Evolutionary conservation across 371 early-diverging fungal species (phyloP), one percentile per base, ranked within the genome.

Genomic region (Mycotypha africana): DNA sequence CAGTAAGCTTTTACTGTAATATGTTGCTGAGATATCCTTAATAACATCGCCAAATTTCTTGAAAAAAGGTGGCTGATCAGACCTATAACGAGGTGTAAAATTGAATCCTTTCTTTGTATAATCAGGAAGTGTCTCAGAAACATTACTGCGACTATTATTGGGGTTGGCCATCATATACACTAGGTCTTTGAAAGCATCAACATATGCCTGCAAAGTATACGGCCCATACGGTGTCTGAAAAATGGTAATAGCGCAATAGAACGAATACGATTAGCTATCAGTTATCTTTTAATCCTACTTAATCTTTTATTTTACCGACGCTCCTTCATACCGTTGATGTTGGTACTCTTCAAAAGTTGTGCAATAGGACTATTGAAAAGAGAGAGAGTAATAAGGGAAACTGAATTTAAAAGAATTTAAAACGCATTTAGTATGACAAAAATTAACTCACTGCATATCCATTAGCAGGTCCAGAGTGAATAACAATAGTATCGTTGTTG

Each of bases 311-410:
- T 43, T 50, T 58, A 70, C 70, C 36, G 77, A 76, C 2, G 72
- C 85, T 8, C 74, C 85, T 66, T 85, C 85, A 49, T 84, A 85
- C 38, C 84, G 63, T 51, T 85, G 85, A 34, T 75, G 63, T 38
- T 74, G 67, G 38, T 84, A 84, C 50, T 84, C 85, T 56, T 84
- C 85, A 47, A 45, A 70, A 2, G 83, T 85, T 1, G 81, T 59
- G 42, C 78, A 70, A 47, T 85, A 85, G 24, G 74, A 72, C 52
- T 77, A 62, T 44, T 66, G 19, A 12, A n/a, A 24, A 5, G 6
- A 19, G 6, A 7, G 19, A 10, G 10, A 28, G 23, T 45, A 65
- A 71, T 17, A n/a, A n/a, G n/a, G n/a, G n/a, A n/a, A n/a, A n/a
- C n/a, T n/a, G n/a, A n/a, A 68, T 14, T 30, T 58, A 37, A 38